phyloP scores from a whole-genome alignment of 1,139 yeast species.

The Blastobotrys aristatus region DNA sequence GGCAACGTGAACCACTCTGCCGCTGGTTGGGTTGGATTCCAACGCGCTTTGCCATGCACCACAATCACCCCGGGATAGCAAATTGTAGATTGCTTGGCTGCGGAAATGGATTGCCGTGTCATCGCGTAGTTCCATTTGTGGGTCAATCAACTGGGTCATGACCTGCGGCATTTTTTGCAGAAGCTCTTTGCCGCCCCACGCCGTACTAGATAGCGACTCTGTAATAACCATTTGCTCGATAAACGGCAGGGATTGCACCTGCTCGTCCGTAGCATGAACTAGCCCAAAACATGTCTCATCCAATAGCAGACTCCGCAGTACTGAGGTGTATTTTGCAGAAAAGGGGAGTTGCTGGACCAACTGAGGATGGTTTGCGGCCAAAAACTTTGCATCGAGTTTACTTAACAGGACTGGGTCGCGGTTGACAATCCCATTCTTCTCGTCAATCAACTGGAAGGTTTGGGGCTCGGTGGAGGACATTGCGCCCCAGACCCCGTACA shows the following conservation, averaged over 20 bases:
- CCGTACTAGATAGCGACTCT: slow-evolving; percentile 17
- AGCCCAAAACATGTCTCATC: slow-evolving; percentile 17
- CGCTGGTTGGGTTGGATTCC: no score
- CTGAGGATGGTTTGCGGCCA: slow-evolving; percentile 16
- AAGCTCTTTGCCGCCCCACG: slow-evolving; percentile 24
- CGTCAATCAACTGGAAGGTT: slow-evolving; percentile 22
- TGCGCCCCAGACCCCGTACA: slow-evolving; percentile 24
- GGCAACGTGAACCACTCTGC: slow-evolving; percentile 20
- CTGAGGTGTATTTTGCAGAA: slow-evolving; percentile 18
- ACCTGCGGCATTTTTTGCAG: slow-evolving; percentile 26
- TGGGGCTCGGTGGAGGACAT: slow-evolving; percentile 21
- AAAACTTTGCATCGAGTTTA: slow-evolving; percentile 20
- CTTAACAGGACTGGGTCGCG: slow-evolving; percentile 11
- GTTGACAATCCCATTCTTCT: slow-evolving; percentile 14
- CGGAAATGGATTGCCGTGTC: no score
- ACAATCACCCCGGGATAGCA: no score
- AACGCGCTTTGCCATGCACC: no score
- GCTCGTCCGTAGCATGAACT: slow-evolving; percentile 15
- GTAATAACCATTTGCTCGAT: slow-evolving; percentile 24
- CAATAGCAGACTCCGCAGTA: slow-evolving; percentile 17
- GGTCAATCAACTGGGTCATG: slow-evolving; percentile 24
- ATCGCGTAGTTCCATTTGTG: neutral
- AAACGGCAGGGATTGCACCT: slow-evolving; percentile 21
- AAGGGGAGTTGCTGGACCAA: slow-evolving; percentile 16
- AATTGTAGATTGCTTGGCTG: no score